Conservation (phyloP, 768 basidiomycete species). For the Psilocybe azurescens region DNA sequence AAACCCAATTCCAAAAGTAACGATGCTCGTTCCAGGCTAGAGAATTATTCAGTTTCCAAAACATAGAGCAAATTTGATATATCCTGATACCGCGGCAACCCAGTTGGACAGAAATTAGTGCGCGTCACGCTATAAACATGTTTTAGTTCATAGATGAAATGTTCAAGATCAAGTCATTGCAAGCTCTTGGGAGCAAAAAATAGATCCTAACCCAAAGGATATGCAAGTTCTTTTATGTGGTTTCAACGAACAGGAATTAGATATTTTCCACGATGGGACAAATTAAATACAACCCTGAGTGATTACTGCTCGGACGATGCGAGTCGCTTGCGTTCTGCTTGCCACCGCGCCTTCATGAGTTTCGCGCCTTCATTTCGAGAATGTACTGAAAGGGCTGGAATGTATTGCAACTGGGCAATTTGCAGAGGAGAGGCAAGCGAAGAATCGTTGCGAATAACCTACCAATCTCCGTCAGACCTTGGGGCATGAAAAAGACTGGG, state of each 20-base stretch:
- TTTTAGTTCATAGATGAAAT: no score
- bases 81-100: no score
- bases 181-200: no score
- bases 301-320: slow-evolving; percentile 14
- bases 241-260: not conserved
- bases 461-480: slow-evolving; percentile 13
- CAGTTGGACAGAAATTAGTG: no score
- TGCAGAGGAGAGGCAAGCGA: slow-evolving; percentile 62
- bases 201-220: no score
- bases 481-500: not conserved
- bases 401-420: slow-evolving; percentile 64
- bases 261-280: not conserved
- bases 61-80: no score
- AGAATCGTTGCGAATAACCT: slow-evolving; percentile 92
- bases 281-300: not conserved
- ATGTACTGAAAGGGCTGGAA: slow-evolving; percentile 55
- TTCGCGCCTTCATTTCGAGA: slow-evolving; percentile 72
- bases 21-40: no score
- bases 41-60: no score
- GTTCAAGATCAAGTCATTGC: no score
- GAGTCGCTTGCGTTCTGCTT: slow-evolving; percentile 56
- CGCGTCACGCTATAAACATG: no score
- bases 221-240: no score
- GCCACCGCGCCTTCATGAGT: slow-evolving; percentile 79
- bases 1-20: no score